Evolutionary conservation across 768 basidiomycete genomes (phyloP).

Genomic region (Boletus pseudopeckii): DNA sequence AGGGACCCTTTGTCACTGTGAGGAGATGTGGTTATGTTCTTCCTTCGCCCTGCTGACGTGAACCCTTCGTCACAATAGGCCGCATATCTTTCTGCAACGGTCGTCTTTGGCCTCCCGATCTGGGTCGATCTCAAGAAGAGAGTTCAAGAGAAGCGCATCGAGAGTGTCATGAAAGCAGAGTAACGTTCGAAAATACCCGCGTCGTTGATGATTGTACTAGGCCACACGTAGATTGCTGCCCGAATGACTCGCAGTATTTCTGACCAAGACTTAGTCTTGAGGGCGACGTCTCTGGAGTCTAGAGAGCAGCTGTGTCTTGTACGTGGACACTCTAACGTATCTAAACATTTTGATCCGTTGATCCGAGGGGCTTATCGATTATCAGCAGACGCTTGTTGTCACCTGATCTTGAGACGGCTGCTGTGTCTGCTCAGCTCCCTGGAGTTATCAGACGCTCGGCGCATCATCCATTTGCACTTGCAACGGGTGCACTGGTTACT

Average conservation of each 20-base stretch:
- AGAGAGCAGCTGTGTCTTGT: not conserved
- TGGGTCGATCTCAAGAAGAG: slow-evolving; percentile 52
- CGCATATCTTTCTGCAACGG: slow-evolving; percentile 49
- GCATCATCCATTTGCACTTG: not conserved
- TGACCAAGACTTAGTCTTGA: not conserved
- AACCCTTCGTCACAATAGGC: slow-evolving; percentile 33
- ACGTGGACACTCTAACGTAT: too few species aligned
- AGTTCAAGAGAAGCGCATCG: slow-evolving; percentile 67
- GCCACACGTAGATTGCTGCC: not conserved
- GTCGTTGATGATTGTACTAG: not conserved
- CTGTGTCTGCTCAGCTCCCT: not conserved
- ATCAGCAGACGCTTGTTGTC: not conserved
- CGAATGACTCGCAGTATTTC: not conserved
- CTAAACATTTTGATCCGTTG: not conserved
- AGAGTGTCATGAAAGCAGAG: slow-evolving; percentile 76
- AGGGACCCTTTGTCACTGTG: slow-evolving; percentile 18
- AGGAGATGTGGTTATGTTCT: not conserved
- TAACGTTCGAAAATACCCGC: slow-evolving; percentile 21
- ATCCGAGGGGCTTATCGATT: not conserved
- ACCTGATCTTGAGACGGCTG: not conserved
- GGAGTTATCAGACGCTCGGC: not conserved
- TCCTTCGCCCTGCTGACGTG: not conserved
- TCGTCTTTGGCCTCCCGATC: slow-evolving; percentile 53
- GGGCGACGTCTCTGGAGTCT: too few species aligned
- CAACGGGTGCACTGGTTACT: not conserved